These are phyloP conservation scores for Ascochyta clinopodiicola DNA, from an alignment of 2,329 filamentous ascomycete genomes.

Conservation along the genomic window DNA sequence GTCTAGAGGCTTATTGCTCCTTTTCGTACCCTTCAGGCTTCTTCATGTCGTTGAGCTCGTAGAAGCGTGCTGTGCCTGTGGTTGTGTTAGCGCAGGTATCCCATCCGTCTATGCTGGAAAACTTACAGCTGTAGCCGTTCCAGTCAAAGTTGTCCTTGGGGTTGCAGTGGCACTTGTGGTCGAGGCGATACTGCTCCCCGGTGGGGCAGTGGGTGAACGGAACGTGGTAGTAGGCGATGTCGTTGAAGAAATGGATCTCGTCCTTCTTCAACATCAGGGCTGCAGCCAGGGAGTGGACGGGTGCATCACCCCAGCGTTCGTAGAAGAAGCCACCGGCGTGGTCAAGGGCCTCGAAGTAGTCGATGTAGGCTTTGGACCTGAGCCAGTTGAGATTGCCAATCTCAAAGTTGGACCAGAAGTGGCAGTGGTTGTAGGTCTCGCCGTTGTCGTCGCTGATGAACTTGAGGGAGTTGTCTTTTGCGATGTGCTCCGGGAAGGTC, in stretches of 20 bases:
- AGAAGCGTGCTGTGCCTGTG: slow-evolving; percentile 87
- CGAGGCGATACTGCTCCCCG: slow-evolving; percentile 79
- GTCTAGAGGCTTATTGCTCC: slow-evolving; percentile 55
- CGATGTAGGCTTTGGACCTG: slow-evolving; percentile 83
- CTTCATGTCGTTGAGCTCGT: slow-evolving; percentile 77
- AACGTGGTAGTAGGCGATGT: slow-evolving; percentile 97
- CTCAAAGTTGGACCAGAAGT: slow-evolving; percentile 99
- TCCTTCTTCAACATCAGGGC: slow-evolving; percentile 86
- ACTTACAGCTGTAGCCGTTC: slow-evolving; percentile 96
- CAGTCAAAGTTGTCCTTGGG: slow-evolving; percentile 98
- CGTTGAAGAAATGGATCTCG: slow-evolving; percentile 97
- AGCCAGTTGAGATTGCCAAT: slow-evolving; percentile 94
- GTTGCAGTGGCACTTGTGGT: slow-evolving; percentile 93
- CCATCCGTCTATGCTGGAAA: background rate
- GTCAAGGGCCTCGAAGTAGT: slow-evolving; percentile 90
- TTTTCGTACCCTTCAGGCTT: slow-evolving; percentile 88
- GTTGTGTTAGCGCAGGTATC: slow-evolving; percentile 18
- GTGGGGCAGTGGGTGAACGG: slow-evolving; percentile 98
- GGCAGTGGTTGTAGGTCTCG: slow-evolving; percentile 94
- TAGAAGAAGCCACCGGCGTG: slow-evolving; percentile 97
- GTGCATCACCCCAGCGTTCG: slow-evolving; percentile 97
- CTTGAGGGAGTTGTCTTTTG: slow-evolving; percentile 81
- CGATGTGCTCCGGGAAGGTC: slow-evolving; percentile 86
- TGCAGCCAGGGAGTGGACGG: slow-evolving; percentile 97
- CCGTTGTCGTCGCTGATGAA: slow-evolving; percentile 93